These are phyloP conservation scores for Adansonia gregorii DNA, from an alignment of 441 rosid genomes.

Conservation along the genomic window DNA sequence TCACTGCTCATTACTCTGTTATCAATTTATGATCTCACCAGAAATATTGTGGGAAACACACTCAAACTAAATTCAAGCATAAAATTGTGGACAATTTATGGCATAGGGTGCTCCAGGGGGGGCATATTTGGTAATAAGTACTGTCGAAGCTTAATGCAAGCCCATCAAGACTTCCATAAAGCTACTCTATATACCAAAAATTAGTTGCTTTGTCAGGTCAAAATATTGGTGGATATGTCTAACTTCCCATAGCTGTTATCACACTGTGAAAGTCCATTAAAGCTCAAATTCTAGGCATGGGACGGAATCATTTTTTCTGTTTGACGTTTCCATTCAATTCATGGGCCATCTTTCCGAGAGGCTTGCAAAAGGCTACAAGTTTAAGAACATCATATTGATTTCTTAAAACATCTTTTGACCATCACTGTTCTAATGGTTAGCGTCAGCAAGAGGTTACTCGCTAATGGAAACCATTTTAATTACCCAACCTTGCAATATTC, in stretches of 20 bases:
- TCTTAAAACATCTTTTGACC: not conserved
- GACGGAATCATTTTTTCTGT: no score
- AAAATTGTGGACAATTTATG: not conserved
- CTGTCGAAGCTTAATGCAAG: conserved; percentile 4
- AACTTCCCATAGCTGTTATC: not conserved
- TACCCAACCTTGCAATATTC: not conserved
- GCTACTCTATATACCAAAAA: not conserved
- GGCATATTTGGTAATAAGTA: not conserved
- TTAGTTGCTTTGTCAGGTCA: not conserved
- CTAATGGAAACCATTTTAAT: not conserved
- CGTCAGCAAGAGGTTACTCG: not conserved
- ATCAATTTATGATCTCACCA: not conserved
- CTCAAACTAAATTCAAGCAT: not conserved
- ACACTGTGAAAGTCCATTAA: no score
- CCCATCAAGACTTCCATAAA: not conserved
- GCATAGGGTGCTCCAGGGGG: not conserved
- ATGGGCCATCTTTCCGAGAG: no score
- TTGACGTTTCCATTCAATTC: no score
- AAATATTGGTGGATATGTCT: not conserved
- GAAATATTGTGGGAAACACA: not conserved
- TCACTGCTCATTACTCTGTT: not conserved
- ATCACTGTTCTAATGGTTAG: not conserved
- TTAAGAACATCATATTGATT: not conserved
- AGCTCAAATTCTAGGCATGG: no score
- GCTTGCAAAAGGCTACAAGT: not conserved